Evolutionary conservation across 202 grass and related monocot genomes (phyloP), one percentile per base, ranked within the genome.

Genomic region (Saccharum hybrid): DNA sequence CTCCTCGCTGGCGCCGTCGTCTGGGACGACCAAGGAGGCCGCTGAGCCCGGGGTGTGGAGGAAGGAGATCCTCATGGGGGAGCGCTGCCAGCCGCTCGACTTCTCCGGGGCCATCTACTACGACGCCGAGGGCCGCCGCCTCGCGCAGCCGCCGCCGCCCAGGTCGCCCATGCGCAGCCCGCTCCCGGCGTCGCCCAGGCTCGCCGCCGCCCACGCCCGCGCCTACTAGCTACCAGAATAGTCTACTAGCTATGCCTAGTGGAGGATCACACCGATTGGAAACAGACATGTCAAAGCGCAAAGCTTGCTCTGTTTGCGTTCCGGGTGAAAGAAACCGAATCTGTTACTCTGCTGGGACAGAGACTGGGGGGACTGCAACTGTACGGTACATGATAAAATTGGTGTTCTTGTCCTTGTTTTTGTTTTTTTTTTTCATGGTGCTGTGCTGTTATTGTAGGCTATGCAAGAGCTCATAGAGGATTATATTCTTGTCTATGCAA

Each of bases 71-170:
- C 79, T 98, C 13, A 83, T 92, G 85, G 92, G 92, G 7, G 89
- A 92, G 81, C 75, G 90, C 65, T 94, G 92, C 78, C 85, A 88
- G 85, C 96, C 85, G 83, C 82, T 95, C 14, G 85, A 98, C 49
- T 98, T 94, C 28, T 28, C 28, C 28, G 28, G 28, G 28, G 28
- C 28, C 28, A 28, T 28, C 28, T 28, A 28, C 28, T 93, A 98
- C 79, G 94, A 97, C 84, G 54, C 82, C 81, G 78, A 86, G 23
- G 90, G 92, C 1, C 65, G 81, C 13, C 81, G 71, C 81, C 80
- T 97, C 61, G 37, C 82, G 49, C 82, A 80, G 2, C 79, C 85
- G 16, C 71, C 87, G 51, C 30, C 87, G 31, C 83, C 88, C 13
- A 70, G 90, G 21, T 90, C 92, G 61, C 92, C 92, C 48, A 52